Base-by-base conservation (phyloP, 768 basidiomycete genomes). In the Podaxis sp. region DNA sequence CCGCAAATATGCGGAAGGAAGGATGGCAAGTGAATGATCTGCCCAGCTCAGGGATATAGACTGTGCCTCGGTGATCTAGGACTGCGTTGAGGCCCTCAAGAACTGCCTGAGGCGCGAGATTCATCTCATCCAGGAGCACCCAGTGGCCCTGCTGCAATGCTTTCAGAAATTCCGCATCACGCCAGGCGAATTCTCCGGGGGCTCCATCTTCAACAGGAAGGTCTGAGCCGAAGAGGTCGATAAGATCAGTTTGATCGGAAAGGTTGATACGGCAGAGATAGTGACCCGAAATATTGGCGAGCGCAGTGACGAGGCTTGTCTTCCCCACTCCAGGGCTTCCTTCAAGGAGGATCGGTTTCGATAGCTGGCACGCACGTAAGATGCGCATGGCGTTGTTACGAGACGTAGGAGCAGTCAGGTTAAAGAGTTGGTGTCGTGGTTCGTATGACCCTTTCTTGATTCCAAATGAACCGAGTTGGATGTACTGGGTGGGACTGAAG, bases 111-210 rank as follows among this genome's bases (percentile, higher is more conserved):
- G 96, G 93, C 0, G 96, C 96, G 41, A 99, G 82, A 71, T 99
- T 99, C 97, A 99, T 99, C 73, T 99, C 97, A 71, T 99, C 97
- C 10, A 99, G 83, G 5, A 99, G 85, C 4, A 99, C 96, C 97
- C 97, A 99, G 64, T 93, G 88, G 0, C 97, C 97, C n/a, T 91
- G 84, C 71, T 97, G 95, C 76, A 99, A 76, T 1, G 97, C 96
- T 62, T 84, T 87, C 46, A 99, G 80, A 72, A 99, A 99, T 62
- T 96, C 95, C 0, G 96, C 97, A 66, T 99, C 95, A 74, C 90
- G 93, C 97, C 97, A 99, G 1, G 89, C 89, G 71, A 99, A 99
- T 71, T 97, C 93, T 48, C 96, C 96, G 2, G 93, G 86, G 15
- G 80, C 78, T 50, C 95, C 95, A 38, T 94, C 93, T 74, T 97